Base-by-base conservation (phyloP, 768 basidiomycete genomes). In the Kwoniella botswanensis region DNA sequence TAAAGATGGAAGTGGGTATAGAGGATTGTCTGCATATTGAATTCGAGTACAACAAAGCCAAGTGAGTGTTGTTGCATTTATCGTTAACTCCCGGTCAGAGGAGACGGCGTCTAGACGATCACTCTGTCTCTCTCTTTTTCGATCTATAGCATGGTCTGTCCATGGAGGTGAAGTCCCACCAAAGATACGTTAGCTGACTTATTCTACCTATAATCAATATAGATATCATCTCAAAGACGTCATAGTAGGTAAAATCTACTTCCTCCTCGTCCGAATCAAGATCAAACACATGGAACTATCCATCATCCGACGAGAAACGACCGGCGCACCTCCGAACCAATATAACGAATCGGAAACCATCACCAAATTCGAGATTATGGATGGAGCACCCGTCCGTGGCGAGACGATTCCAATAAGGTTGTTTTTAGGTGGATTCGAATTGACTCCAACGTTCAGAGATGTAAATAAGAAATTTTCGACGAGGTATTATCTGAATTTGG, bases 1-100 rank as follows among this genome's bases (percentile, higher is more conserved):
- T 98, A 86, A 98, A 96, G 87, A 98, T 99, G 97, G 97, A 98
- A 85, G 97, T 98, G 46, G 97, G 97, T 9, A 99, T 99, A 70
- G 97, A 98, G 83, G 97, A 98, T 80, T 98, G 97, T 83, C 84
- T 98, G 77, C 96, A 98, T 83, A 99, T 98, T 77, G 97, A 98
- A 82, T 98, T 98, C 74, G 97, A 98, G 85, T 98, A 99, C 86
- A 98, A 99, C 87, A 98, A 98, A 83, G 96, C 95, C 67, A 98
- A 99, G 96, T 93, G 69, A 74, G 92, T 86, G 21, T 7, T 54
- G 29, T 22, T 12, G 6, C 35, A 35, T 35, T 35, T 7, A 35
- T 35, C 35, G 35, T 35, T 35, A 9, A 18, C 17, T 41, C 41
- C 56, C 10, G 7, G 35, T 29, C 63, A 17, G 24, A 18, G 41